Evolutionary conservation across 305 asterid species (phyloP).

Genomic region (Fraxinus nigra): DNA sequence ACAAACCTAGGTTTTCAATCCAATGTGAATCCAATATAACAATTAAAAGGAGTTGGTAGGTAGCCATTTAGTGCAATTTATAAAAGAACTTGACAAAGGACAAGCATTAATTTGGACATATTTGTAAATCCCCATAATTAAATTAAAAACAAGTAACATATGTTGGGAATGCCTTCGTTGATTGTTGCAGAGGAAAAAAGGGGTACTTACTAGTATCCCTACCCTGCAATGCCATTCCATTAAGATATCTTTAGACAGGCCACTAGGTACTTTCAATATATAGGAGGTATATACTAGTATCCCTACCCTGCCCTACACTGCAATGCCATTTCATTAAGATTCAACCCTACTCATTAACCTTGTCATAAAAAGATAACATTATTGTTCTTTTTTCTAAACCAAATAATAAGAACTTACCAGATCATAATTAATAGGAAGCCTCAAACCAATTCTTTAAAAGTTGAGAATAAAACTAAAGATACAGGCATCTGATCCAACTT

Average conservation of each 20-base stretch:
- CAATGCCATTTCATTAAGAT: neutral
- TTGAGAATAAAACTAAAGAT: neutral
- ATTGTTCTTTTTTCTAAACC: too few relatives aligned
- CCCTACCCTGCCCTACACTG: neutral
- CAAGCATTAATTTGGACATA: too few relatives aligned
- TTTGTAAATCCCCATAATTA: too few relatives aligned
- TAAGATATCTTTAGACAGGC: neutral
- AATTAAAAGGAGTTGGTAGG: too few relatives aligned
- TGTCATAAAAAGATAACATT: too few relatives aligned
- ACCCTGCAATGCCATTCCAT: neutral
- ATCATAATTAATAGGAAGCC: neutral
- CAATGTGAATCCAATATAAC: too few relatives aligned
- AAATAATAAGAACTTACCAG: neutral
- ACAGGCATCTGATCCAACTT: neutral
- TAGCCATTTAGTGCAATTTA: too few relatives aligned
- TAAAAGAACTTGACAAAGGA: too few relatives aligned
- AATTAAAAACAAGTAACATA: too few relatives aligned
- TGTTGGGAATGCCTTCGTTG: too few relatives aligned
- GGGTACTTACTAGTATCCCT: neutral
- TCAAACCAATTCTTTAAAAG: neutral
- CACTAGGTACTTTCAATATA: neutral
- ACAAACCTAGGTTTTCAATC: too few relatives aligned
- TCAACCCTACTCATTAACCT: neutral
- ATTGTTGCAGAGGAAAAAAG: neutral
- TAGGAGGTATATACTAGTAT: neutral